These are phyloP conservation scores for Primulina eburnea DNA, from an alignment of 257 asterid species.

Conservation along the genomic window DNA sequence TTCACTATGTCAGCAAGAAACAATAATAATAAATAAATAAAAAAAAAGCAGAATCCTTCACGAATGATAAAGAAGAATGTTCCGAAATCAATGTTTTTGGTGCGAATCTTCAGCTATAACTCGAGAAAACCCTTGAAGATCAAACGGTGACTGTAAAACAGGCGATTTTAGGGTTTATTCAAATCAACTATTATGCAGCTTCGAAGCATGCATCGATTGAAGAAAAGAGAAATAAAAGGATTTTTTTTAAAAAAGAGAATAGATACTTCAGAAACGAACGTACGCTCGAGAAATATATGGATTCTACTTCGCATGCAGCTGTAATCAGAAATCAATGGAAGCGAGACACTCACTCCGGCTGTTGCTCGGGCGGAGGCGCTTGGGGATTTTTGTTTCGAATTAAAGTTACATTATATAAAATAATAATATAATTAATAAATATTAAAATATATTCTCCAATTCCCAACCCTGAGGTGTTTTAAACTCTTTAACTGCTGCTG, in stretches of 20 bases:
- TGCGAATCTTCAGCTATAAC: no score
- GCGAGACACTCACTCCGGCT: constrained; percentile 18
- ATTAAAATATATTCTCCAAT: constrained; percentile 49
- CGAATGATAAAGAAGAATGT: no score
- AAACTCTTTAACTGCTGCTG: constrained; percentile 32
- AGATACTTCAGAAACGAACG: background rate
- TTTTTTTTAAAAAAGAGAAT: no score
- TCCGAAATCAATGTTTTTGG: no score
- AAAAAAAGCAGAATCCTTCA: background rate
- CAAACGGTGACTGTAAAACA: constrained; percentile 10
- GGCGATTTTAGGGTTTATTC: constrained; percentile 17
- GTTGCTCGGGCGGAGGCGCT: constrained; percentile 10
- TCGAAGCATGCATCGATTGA: background rate
- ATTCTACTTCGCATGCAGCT: constrained; percentile 30
- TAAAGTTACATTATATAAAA: constrained; percentile 14
- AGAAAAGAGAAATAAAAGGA: background rate
- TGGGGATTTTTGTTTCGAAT: constrained; percentile 16
- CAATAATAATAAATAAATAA: no score
- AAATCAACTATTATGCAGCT: background rate
- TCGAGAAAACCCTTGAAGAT: background rate
- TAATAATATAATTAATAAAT: constrained; percentile 8
- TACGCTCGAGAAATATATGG: no score
- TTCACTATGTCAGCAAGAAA: background rate
- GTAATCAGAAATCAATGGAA: background rate
- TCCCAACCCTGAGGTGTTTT: constrained; percentile 39